Conservation (phyloP, 2,329 filamentous ascomycete genomes). For the Cladorrhinum sp. region DNA sequence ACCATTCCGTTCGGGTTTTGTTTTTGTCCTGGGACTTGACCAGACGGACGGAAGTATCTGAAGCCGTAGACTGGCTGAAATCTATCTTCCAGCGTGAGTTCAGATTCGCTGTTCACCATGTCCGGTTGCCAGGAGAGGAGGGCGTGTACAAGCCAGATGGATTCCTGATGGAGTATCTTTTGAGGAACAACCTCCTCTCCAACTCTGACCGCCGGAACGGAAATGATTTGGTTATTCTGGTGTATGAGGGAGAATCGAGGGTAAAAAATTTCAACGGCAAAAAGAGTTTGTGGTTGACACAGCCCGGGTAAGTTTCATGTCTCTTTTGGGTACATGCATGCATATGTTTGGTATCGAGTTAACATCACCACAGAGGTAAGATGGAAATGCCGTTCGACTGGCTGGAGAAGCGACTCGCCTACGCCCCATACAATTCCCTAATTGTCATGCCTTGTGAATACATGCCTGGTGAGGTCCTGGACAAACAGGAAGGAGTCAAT, state of each 20-base stretch:
- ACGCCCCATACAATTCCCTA: slow-evolving; percentile 7
- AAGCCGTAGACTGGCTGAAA: not conserved
- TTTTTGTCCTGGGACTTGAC: not conserved
- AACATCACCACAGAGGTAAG: not conserved
- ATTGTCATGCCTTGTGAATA: slow-evolving; percentile 2
- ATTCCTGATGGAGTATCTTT: not conserved
- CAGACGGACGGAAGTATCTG: not conserved
- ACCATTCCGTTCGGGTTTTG: not conserved
- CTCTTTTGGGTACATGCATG: too few relatives aligned
- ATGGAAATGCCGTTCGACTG: not conserved
- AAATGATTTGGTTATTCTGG: not conserved
- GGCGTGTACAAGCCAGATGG: not conserved
- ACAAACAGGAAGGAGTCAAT: too few relatives aligned
- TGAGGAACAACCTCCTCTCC: not conserved
- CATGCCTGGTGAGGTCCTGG: not conserved
- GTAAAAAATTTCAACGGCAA: not conserved
- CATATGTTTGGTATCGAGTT: too few relatives aligned
- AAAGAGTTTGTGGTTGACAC: not conserved
- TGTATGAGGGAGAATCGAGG: slow-evolving; percentile 1
- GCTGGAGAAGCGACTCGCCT: not conserved
- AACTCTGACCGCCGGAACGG: not conserved
- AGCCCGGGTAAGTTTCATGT: not conserved
- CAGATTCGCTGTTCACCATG: not conserved
- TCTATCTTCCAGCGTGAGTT: not conserved
- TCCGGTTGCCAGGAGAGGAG: not conserved